phyloP scores from a whole-genome alignment of 23 red algal genomes.

The Gracilaria vermiculophylla region DNA sequence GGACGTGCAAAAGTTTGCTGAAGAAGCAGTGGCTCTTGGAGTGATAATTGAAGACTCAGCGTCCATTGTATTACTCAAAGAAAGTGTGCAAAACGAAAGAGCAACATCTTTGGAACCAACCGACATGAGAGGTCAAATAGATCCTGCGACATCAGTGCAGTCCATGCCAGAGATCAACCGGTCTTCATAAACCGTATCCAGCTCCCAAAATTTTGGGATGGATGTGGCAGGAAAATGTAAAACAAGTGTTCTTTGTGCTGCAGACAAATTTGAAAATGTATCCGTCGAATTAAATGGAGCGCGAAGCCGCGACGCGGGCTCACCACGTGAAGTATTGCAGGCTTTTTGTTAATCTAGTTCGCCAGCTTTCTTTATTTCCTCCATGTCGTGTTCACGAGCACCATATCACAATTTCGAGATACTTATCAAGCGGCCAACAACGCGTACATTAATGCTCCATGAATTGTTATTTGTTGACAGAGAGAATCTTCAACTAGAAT shows the following conservation, averaged over 20 bases:
- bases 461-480: no score
- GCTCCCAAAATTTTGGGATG: neutral
- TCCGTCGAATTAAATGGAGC: no score
- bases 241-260: neutral
- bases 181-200: neutral
- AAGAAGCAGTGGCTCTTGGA: constrained; percentile 50
- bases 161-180: constrained; percentile 2
- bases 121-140: neutral
- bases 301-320: no score
- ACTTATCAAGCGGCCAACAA: no score
- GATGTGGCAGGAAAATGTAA: neutral
- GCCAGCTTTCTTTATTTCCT: no score
- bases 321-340: no score
- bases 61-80: constrained; percentile 27
- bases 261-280: no score
- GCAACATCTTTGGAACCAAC: neutral
- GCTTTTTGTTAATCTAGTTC: no score
- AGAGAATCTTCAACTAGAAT: no score
- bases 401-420: no score
- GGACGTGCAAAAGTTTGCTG: constrained; percentile 77
- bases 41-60: constrained; percentile 33
- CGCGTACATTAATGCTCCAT: no score
- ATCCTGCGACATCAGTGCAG: neutral
- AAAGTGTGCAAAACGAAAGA: constrained; percentile 41
- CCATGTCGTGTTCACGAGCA: no score